Base-by-base conservation (phyloP, 2,329 filamentous ascomycete genomes). In the Pleurostoma richardsiae region DNA sequence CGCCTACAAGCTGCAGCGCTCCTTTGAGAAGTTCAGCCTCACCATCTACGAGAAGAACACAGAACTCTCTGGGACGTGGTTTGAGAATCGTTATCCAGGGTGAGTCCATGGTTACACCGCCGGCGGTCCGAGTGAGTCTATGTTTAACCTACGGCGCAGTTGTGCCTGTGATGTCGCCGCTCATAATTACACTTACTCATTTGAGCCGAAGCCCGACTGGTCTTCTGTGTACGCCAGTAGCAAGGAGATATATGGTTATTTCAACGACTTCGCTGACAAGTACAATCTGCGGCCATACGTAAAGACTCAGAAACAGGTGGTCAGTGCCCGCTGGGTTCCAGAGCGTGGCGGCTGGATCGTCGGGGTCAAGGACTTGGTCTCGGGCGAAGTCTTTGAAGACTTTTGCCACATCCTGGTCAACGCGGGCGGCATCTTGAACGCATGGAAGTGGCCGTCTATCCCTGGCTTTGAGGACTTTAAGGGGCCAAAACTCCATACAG, bases 1-100 rank as follows among this genome's bases (percentile, higher is more conserved):
- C 53, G 71, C 72, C 10, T 74, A 75, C 61, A 75, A 76, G 56
- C 56, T 75, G 6, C 66, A 67, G 51, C 59, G 61, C 41, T 62
- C 65, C 40, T 72, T 75, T 43, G 54, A 57, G 11, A 70, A 74
- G 49, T 70, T 67, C 56, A 59, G 42, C 39, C 31, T 36, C 7
- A 36, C 7, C 7, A n/a, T 36, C n/a, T 36, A 36, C n/a, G 31
- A 36, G n/a, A 36, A 36, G 31, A 36, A 36, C n/a, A 7, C 31
- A 7, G 31, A 36, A n/a, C 7, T 36, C 7, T 36, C 31, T 7
- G 31, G 31, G n/a, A 36, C 31, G 7, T 36, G 31, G 31, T 36
- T 36, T n/a, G 31, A 36, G n/a, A 36, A 36, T 36, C 7, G 31
- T 8, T 36, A 36, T n/a, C 31, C 31, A 36, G 31, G 31, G 31